phyloP scores from a whole-genome alignment of 768 basidiomycete species.

The Kwoniella sp. region DNA sequence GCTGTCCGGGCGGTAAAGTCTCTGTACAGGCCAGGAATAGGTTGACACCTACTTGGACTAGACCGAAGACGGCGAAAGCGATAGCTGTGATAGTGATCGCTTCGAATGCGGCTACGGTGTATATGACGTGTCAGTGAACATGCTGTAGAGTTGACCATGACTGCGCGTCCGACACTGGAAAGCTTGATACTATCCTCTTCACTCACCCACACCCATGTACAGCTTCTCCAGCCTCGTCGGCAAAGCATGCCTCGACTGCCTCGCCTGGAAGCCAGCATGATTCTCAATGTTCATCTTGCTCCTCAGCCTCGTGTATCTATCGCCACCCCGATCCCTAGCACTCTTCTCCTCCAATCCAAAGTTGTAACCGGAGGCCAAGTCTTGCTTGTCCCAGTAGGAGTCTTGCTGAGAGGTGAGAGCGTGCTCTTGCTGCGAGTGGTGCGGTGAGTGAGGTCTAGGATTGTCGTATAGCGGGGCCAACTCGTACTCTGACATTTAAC shows the following conservation, averaged over 20 bases:
- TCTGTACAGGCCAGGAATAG: neutral
- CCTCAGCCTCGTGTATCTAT: conserved; percentile 4
- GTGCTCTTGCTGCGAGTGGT: neutral
- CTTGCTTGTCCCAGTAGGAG: neutral
- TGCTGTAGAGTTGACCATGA: neutral
- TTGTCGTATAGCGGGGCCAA: neutral
- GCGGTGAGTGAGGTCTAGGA: neutral
- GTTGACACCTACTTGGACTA: conserved; percentile 27
- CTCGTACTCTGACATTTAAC: neutral
- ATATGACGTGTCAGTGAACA: neutral
- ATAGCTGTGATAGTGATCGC: conserved; percentile 34
- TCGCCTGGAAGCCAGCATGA: conserved; percentile 2
- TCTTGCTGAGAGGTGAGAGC: neutral
- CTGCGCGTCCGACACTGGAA: neutral
- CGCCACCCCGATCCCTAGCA: neutral
- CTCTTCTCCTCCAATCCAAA: neutral
- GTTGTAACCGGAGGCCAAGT: neutral
- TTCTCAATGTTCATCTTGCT: conserved; percentile 3
- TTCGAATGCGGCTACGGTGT: conserved; percentile 29
- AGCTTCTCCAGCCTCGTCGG: conserved; percentile 38
- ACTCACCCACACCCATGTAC: conserved; percentile 46
- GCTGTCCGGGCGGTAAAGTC: too few species aligned
- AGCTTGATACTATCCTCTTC: neutral
- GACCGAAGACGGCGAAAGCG: conserved; percentile 38
- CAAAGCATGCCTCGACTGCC: conserved; percentile 15